Conservation (phyloP, 2,329 filamentous ascomycete genomes). For the Orbilia ellipsospora region DNA sequence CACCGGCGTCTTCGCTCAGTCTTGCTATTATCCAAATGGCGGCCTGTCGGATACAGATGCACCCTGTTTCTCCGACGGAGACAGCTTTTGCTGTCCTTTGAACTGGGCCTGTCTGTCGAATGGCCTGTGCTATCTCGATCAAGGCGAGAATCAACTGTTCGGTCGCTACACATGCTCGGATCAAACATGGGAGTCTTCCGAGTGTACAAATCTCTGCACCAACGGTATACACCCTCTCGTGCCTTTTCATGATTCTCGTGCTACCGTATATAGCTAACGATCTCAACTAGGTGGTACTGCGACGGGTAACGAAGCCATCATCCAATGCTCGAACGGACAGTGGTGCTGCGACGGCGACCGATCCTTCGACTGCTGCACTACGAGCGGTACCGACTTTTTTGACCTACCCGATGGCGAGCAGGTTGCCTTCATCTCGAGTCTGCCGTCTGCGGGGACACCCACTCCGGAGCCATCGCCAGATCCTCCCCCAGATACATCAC, state of each 20-base stretch:
- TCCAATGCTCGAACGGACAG: constrained; percentile 58
- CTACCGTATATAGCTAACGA: constrained; percentile 4
- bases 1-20: background rate
- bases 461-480: background rate
- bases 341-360: constrained; percentile 60
- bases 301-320: constrained; percentile 60
- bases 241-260: background rate
- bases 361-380: constrained; percentile 14
- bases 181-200: constrained; percentile 58
- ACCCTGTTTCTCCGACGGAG: constrained; percentile 57
- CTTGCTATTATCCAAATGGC: constrained; percentile 62
- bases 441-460: background rate
- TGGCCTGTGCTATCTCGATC: constrained; percentile 60
- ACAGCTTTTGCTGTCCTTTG: constrained; percentile 61
- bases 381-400: constrained; percentile 25
- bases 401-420: constrained; percentile 6
- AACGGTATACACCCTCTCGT: constrained; percentile 46
- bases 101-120: constrained; percentile 61
- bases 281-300: constrained; percentile 54
- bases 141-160: constrained; percentile 54
- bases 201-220: constrained; percentile 60
- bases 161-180: constrained; percentile 62
- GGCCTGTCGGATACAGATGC: constrained; percentile 56
- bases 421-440: background rate
- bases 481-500: background rate